Evolutionary conservation across 768 basidiomycete species (phyloP).

Genomic region (Trametes punicea): DNA sequence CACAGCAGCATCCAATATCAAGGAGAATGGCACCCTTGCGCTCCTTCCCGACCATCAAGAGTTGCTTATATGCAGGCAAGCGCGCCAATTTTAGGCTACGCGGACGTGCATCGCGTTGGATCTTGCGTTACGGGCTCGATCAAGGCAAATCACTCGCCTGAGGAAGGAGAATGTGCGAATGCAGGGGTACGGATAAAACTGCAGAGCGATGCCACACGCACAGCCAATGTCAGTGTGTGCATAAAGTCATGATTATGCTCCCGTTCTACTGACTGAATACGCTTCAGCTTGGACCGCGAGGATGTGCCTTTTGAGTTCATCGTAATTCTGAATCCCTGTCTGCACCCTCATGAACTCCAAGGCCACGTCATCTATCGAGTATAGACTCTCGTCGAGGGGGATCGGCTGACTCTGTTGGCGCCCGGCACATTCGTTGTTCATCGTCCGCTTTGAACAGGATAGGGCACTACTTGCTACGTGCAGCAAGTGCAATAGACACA

Average conservation of each 20-base stretch:
- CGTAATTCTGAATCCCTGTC: slow-evolving; percentile 31
- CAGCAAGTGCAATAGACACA: too few relatives aligned
- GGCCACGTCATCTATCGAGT: slow-evolving; percentile 15
- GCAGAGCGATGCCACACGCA: background rate
- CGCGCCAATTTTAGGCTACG: slow-evolving; percentile 5
- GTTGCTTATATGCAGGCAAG: slow-evolving; percentile 13
- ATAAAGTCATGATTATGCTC: background rate
- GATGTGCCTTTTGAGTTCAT: slow-evolving; percentile 31
- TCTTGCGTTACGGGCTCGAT: background rate
- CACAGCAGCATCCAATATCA: slow-evolving; percentile 20
- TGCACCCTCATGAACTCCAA: slow-evolving; percentile 19
- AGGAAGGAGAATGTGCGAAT: slow-evolving; percentile 23
- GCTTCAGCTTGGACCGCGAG: slow-evolving; percentile 29
- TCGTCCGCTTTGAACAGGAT: too few relatives aligned
- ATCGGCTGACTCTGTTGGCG: too few relatives aligned
- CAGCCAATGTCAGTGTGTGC: background rate
- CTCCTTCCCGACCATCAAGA: slow-evolving; percentile 3
- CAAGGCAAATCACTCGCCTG: slow-evolving; percentile 2
- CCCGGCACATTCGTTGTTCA: too few relatives aligned
- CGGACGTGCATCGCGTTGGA: too few relatives aligned
- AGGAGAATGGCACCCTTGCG: slow-evolving; percentile 11
- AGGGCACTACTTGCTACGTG: too few relatives aligned
- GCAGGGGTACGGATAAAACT: background rate
- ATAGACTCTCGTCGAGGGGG: slow-evolving; percentile 20
- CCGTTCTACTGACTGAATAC: slow-evolving; percentile 29